Evolutionary conservation across 495 filamentous ascomycete species (phyloP), one percentile per base, ranked within the genome.

Genomic region (Penicillium parvum): DNA sequence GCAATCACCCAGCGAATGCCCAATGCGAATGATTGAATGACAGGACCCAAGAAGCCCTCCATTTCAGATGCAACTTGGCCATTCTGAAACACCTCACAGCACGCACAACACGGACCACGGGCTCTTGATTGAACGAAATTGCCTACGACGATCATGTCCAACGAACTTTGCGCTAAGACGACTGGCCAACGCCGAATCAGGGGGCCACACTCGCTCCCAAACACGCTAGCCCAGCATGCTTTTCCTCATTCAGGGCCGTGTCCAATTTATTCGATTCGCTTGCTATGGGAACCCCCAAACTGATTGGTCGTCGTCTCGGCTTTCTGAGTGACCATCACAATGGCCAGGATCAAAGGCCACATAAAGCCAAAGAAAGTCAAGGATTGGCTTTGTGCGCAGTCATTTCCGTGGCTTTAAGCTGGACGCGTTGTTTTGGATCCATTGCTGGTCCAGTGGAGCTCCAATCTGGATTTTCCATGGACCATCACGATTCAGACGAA

Each of bases 71-170:
- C 35, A 52, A 28, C 40, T 7, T 30, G 28, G 27, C 9, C 9
- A 47, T 23, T n/a, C 41, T 61, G 52, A 60, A 65, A 65, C 61
- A 62, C 22, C 14, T 25, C 7, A 40, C 23, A 41, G 25, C 26
- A 16, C 16, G 11, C 57, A 41, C 33, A 52, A 49, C 55, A 57
- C 43, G 36, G 51, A 54, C 60, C 58, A 59, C 25, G 37, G 36
- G 52, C 53, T 64, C 49, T 47, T 26, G 35, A n/a, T 42, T 30
- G 30, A 44, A 49, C 15, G 57, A 61, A 57, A 66, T 66, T 60
- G 34, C 40, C 32, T 43, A 27, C 38, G 57, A 46, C 58, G 64
- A 67, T 65, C 64, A 50, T 23, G 37, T 36, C 34, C 22, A 36
- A 36, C 41, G 36, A 53, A 54, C 37, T 19, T 49, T 37, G 49